Evolutionary conservation across 768 basidiomycete genomes (phyloP).

Genomic region (Boletus insuetus): DNA sequence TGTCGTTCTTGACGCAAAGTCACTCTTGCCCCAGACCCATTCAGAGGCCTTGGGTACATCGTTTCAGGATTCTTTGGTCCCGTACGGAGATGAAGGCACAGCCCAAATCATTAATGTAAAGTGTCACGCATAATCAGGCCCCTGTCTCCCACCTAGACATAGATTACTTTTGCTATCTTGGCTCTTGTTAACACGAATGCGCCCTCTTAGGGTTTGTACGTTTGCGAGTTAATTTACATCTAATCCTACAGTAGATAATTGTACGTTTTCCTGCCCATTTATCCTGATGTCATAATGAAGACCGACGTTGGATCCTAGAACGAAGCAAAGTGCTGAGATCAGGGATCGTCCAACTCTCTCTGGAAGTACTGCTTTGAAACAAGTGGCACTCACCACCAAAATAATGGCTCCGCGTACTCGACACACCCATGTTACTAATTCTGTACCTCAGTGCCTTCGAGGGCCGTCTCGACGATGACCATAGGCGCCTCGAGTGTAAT

Average conservation of each 20-base stretch:
- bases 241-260: background rate
- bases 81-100: constrained; percentile 54
- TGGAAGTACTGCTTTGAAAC: too few species aligned
- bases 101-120: constrained; percentile 53
- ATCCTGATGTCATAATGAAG: background rate
- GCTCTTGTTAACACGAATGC: background rate
- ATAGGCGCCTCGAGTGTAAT: constrained; percentile 15
- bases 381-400: too few species aligned
- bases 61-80: constrained; percentile 31
- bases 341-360: too few species aligned
- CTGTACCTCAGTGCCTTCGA: background rate
- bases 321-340: too few species aligned
- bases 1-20: constrained; percentile 50
- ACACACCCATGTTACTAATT: background rate
- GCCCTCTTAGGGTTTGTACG: background rate
- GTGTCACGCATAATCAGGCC: constrained; percentile 31
- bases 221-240: background rate
- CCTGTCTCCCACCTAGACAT: background rate
- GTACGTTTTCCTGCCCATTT: background rate
- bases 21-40: constrained; percentile 9
- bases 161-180: background rate
- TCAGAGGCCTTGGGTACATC: constrained; percentile 18
- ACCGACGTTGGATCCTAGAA: background rate
- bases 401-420: too few species aligned
- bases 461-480: constrained; percentile 12